Evolutionary conservation across 1,284 basidiomycete species (phyloP), one percentile per base, ranked within the genome.

Genomic region (Boletus semigastroideus): DNA sequence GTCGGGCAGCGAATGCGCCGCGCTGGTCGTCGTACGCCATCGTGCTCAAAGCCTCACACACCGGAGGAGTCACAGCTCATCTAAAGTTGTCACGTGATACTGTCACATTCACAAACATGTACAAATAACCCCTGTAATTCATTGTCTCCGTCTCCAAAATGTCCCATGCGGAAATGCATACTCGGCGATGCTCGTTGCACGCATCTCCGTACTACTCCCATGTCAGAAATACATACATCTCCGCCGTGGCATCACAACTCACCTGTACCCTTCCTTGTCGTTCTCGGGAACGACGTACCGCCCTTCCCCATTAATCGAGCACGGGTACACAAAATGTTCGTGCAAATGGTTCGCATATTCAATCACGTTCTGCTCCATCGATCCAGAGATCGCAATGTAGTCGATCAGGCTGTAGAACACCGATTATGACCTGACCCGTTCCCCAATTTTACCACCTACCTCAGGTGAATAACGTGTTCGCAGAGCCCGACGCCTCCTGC

Each of bases 401-500:
- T 97, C 94, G 70, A 96, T 94, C 60, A 90, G 77, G 64, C 78
- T 90, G 45, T 67, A 47, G 34, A 38, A 55, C 55, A 46, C 51
- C 54, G 49, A 48, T 53, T 19, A 44, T 48, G 31, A 46, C 28
- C 2, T 19, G 36, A 36, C 25, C 22, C 51, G 53, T 67, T 14
- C 31, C 40, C 14, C n/a, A 63, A 27, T 51, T 7, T 1, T 11
- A 37, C 7, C n/a, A 59, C 51, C n/a, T 57, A 84, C 84, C 84
- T 87, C 48, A 89, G 69, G 67, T 93, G 90, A 61, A 93, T 91
- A 34, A 93, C 91, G 70, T 94, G 92, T 77, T 97, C 94, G 69
- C 94, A 96, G 16, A 97, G 78, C 9, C 94, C 94, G 34, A 97
- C 92, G 60, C 94, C 93, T 31, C 94, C 94, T 1, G 94, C 93